These are phyloP conservation scores for Filosporella fistucella DNA, from an alignment of 495 filamentous ascomycete species.

Conservation along the genomic window DNA sequence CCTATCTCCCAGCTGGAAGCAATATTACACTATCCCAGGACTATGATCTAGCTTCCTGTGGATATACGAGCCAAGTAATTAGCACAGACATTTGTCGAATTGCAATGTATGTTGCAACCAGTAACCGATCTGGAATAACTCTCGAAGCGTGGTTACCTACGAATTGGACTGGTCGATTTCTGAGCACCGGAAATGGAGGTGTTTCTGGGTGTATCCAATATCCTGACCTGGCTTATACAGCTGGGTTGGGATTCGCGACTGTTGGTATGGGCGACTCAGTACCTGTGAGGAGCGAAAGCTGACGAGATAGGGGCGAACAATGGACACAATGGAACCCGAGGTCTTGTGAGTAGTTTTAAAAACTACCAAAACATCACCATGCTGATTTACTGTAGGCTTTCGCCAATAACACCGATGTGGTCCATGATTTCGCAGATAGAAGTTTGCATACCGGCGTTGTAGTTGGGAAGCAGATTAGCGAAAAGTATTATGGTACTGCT, in stretches of 20 bases:
- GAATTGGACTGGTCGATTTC: constrained; percentile 20
- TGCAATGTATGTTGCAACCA: constrained; percentile 50
- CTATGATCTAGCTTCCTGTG: constrained; percentile 37
- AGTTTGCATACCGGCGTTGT: constrained; percentile 43
- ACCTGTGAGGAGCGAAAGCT: not conserved
- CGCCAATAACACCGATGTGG: constrained; percentile 21
- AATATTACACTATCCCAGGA: constrained; percentile 42
- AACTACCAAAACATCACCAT: not conserved
- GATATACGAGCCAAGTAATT: constrained; percentile 34
- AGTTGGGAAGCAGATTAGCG: constrained; percentile 31
- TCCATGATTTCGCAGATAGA: constrained; percentile 25
- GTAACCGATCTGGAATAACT: constrained; percentile 35
- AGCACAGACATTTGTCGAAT: constrained; percentile 50
- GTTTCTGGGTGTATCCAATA: constrained; percentile 20
- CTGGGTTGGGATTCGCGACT: constrained; percentile 48
- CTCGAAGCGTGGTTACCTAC: constrained; percentile 57
- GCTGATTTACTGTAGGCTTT: constrained; percentile 12
- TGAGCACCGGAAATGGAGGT: constrained; percentile 21
- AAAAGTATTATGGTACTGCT: constrained; percentile 36
- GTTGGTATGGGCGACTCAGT: constrained; percentile 30
- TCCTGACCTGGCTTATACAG: constrained; percentile 17
- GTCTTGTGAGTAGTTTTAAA: constrained; percentile 10
- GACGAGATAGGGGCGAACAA: constrained; percentile 37
- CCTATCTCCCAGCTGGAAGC: constrained; percentile 42
- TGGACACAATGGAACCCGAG: constrained; percentile 50